Conservation (phyloP, 106 monocot genomes). For the Ottelia alismoides region DNA sequence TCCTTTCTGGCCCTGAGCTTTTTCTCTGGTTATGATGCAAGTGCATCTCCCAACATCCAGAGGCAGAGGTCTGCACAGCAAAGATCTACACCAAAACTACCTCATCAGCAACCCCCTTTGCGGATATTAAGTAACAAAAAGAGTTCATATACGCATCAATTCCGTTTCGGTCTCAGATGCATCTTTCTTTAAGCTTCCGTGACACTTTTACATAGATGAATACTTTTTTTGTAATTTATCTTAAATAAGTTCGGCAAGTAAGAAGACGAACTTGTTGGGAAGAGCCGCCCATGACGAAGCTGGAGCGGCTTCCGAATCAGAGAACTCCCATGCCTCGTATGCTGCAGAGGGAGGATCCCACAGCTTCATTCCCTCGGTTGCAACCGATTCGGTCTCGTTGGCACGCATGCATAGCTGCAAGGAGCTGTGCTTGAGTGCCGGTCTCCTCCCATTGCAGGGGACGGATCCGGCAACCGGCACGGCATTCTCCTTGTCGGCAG, state of each 20-base stretch:
- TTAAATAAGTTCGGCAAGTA: too few species aligned
- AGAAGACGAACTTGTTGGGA: constrained; percentile 52
- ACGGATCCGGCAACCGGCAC: constrained; percentile 1
- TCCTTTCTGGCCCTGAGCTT: constrained; percentile 25
- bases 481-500: constrained; percentile 31
- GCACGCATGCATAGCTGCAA: constrained; percentile 34
- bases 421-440: constrained; percentile 20
- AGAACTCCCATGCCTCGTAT: constrained; percentile 60
- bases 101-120: too few species aligned
- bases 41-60: constrained; percentile 71
- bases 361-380: constrained; percentile 1
- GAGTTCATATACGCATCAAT: too few species aligned
- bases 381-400: constrained; percentile 12
- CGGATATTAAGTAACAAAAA: too few species aligned
- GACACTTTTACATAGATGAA: too few species aligned
- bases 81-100: too few species aligned
- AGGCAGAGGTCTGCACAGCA: constrained; percentile 59
- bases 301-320: constrained; percentile 66
- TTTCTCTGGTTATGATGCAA: constrained; percentile 50
- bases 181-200: too few species aligned
- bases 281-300: constrained; percentile 78
- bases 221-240: too few species aligned
- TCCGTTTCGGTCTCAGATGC: too few species aligned
- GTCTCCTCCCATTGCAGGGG: constrained; percentile 10
- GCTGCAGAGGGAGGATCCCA: constrained; percentile 26